Conservation (phyloP, 148 eudicot species). For the Nepenthes mirabilis region DNA sequence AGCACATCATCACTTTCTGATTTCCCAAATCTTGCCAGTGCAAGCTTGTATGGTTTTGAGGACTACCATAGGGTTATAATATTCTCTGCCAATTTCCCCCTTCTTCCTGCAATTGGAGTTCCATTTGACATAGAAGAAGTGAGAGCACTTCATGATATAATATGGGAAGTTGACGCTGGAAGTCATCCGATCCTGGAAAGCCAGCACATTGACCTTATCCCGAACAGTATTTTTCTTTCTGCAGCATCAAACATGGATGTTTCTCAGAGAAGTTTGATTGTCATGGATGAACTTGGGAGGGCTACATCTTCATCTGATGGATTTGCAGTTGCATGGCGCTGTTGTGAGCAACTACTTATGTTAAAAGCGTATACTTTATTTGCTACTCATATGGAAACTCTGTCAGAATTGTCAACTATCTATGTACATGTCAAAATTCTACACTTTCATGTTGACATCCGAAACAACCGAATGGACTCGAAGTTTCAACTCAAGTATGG, state of each 20-base stretch:
- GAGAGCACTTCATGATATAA: too few species aligned
- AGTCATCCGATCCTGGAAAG: conserved; percentile 93
- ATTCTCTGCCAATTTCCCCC: too few species aligned
- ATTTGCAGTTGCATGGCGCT: conserved; percentile 95
- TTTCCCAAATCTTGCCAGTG: too few species aligned
- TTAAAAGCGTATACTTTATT: conserved; percentile 80
- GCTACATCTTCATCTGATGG: conserved; percentile 98
- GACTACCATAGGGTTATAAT: too few species aligned
- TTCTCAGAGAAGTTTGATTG: conserved; percentile 80
- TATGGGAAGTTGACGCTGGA: conserved; percentile 59
- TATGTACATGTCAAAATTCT: conserved; percentile 70
- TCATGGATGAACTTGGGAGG: conserved; percentile 98
- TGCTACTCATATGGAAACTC: conserved; percentile 91
- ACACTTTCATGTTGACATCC: conserved; percentile 73
- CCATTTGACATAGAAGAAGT: too few species aligned
- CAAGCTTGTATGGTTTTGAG: too few species aligned
- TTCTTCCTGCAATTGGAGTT: too few species aligned
- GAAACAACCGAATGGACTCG: conserved; percentile 77
- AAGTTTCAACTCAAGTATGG: conserved; percentile 98
- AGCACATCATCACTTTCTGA: too few species aligned
- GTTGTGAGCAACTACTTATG: conserved; percentile 85
- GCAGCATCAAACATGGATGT: conserved; percentile 94
- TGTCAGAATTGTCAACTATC: conserved; percentile 54
- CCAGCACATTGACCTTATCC: conserved; percentile 82
- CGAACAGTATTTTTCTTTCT: conserved; percentile 88